Percentiles rank a stretch among this genome's conserved stretches.
phyloP scores from a whole-genome alignment of 2,329 filamentous ascomycete genomes.

The Hypomyces rosellus region DNA sequence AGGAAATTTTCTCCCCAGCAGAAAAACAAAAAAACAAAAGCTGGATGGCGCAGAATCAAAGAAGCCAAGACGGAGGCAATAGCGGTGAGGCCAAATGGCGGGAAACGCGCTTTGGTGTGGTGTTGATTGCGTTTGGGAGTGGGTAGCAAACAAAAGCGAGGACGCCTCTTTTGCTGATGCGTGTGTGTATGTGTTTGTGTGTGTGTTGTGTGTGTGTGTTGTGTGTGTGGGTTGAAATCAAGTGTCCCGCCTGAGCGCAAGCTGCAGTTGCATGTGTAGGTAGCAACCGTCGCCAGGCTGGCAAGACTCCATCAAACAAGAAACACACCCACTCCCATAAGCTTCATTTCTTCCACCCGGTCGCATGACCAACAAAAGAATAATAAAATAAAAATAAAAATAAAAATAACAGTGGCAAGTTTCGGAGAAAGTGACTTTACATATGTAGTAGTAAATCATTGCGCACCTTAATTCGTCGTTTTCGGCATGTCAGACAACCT shows the following conservation, averaged over 20 bases:
- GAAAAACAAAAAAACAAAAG: background rate
- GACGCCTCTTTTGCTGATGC: too few relatives aligned
- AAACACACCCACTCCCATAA: too few relatives aligned
- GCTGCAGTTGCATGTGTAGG: too few relatives aligned
- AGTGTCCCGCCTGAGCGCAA: too few relatives aligned
- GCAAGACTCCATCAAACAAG: too few relatives aligned
- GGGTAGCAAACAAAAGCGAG: background rate
- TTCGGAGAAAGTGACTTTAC: background rate
- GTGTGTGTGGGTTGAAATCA: too few relatives aligned
- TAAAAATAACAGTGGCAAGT: slow-evolving; percentile 16
- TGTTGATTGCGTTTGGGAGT: background rate
- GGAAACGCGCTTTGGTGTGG: background rate
- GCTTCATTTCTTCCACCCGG: too few relatives aligned
- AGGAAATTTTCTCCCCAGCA: background rate
- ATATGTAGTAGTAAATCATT: background rate
- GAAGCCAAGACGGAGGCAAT: background rate
- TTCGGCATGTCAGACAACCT: slow-evolving; percentile 56
- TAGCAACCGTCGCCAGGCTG: too few relatives aligned
- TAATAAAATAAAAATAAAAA: slow-evolving; percentile 6
- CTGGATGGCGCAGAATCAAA: background rate
- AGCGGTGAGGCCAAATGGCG: slow-evolving; percentile 7
- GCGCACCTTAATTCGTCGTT: slow-evolving; percentile 56
- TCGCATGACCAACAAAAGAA: background rate
- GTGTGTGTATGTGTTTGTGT: too few relatives aligned
- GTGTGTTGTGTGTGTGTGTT: too few relatives aligned